Evolutionary conservation across 768 basidiomycete genomes (phyloP).

Genomic region (Lentinus tigrinus): DNA sequence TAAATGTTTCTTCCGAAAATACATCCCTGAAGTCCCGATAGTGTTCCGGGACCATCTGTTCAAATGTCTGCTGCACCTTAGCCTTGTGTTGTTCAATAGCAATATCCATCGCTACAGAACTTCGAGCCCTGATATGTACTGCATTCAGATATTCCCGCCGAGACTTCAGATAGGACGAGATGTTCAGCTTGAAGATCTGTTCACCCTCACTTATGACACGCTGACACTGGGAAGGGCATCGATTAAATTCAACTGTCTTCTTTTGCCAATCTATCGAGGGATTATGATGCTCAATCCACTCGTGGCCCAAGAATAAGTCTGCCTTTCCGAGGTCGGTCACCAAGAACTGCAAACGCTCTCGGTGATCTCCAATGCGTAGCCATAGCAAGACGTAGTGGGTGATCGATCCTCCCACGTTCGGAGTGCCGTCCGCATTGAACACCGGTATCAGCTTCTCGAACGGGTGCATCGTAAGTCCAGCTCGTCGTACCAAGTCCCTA

Average conservation of each 20-base stretch:
- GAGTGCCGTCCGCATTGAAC: constrained; percentile 16
- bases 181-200: constrained; percentile 1
- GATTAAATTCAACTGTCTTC: constrained; percentile 4
- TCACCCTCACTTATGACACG: neutral
- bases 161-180: neutral
- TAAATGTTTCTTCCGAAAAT: neutral
- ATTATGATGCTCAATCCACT: constrained; percentile 21
- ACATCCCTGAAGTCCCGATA: constrained; percentile 11
- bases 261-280: constrained; percentile 19
- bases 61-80: neutral
- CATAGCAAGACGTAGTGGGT: constrained; percentile 3
- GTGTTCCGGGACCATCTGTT: constrained; percentile 8
- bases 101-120: constrained; percentile 8
- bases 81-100: constrained; percentile 5
- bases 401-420: constrained; percentile 10
- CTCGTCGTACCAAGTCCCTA: constrained; percentile 6
- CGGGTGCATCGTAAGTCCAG: neutral
- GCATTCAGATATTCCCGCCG: neutral
- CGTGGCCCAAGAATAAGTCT: constrained; percentile 16
- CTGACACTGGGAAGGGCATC: constrained; percentile 5
- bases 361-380: constrained; percentile 7
- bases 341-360: constrained; percentile 4
- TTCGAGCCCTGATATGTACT: neutral
- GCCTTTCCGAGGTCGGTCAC: constrained; percentile 12
- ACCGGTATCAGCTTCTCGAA: constrained; percentile 7